Conservation (phyloP, 352 stramenopile genomes). For the Blastocystis sp. region DNA sequence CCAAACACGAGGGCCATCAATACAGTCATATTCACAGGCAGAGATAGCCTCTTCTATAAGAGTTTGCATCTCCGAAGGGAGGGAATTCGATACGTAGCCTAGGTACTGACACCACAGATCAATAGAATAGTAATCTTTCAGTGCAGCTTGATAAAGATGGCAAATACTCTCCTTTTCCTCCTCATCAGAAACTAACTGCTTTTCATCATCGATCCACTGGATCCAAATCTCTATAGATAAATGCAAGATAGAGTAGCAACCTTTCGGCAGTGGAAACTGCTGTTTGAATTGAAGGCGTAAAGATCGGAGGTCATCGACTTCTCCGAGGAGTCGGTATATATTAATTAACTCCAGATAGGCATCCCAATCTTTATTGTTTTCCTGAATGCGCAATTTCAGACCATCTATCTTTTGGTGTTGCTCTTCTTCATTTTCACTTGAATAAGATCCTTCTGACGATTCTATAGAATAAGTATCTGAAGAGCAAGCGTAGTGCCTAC, state of each 20-base stretch:
- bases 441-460: not conserved
- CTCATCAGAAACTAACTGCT: not conserved
- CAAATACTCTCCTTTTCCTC: slow-evolving; percentile 56
- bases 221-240: slow-evolving; percentile 15
- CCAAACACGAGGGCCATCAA: not conserved
- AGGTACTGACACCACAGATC: slow-evolving; percentile 47
- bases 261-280: not conserved
- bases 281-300: slow-evolving; percentile 39
- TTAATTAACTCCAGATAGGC: slow-evolving; percentile 5
- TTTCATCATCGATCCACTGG: slow-evolving; percentile 41
- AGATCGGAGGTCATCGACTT: slow-evolving; percentile 9
- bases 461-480: not conserved
- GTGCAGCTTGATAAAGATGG: not conserved
- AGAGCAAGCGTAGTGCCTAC: not conserved
- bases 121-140: slow-evolving; percentile 40
- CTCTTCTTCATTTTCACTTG: not conserved
- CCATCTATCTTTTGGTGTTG: not conserved
- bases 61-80: slow-evolving; percentile 14
- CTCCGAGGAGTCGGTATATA: not conserved
- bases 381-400: not conserved
- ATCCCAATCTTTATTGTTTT: not conserved
- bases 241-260: not conserved
- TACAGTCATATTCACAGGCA: not conserved
- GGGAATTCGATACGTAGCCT: not conserved
- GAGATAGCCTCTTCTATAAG: not conserved